Conservation (phyloP, 768 basidiomycete genomes). For the Mrakia gelida region DNA sequence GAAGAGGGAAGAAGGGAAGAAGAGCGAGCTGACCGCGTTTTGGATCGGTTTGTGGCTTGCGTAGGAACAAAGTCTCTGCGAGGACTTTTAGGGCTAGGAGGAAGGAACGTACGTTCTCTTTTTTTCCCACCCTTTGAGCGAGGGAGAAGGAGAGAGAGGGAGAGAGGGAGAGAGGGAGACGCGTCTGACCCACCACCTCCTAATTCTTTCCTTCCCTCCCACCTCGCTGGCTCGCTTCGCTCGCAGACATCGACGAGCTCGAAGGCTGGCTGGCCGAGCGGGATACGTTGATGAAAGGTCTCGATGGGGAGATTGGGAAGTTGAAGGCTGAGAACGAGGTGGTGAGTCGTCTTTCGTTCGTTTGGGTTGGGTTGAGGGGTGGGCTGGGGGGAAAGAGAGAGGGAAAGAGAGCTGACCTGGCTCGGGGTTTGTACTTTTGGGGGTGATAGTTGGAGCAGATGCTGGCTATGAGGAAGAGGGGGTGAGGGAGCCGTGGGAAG, state of each 20-base stretch:
- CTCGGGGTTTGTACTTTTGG: neutral
- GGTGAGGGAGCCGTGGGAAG: neutral
- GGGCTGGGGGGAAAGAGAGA: too few relatives aligned
- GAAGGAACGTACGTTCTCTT: neutral
- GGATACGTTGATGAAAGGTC: constrained; percentile 3
- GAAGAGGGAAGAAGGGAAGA: too few relatives aligned
- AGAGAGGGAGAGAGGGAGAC: too few relatives aligned
- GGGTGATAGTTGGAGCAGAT: neutral
- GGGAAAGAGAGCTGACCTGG: neutral
- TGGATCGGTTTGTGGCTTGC: neutral
- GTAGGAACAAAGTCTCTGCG: constrained; percentile 24
- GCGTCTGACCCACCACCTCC: too few relatives aligned
- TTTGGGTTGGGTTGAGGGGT: too few relatives aligned
- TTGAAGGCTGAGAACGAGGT: neutral
- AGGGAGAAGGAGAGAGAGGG: too few relatives aligned
- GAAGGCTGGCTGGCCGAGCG: constrained; percentile 2
- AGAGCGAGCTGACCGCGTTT: neutral
- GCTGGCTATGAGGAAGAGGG: neutral
- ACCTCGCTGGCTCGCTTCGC: neutral
- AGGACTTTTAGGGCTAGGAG: constrained; percentile 18
- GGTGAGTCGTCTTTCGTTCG: neutral
- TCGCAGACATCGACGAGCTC: constrained; percentile 15
- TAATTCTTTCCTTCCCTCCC: neutral
- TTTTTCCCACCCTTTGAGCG: too few relatives aligned
- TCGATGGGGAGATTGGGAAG: neutral